A percentile compares a stretch with the other conserved stretches of the same genome.
Conservation (phyloP, 2,329 filamentous ascomycete species). For the Diaporthe vaccinii region DNA sequence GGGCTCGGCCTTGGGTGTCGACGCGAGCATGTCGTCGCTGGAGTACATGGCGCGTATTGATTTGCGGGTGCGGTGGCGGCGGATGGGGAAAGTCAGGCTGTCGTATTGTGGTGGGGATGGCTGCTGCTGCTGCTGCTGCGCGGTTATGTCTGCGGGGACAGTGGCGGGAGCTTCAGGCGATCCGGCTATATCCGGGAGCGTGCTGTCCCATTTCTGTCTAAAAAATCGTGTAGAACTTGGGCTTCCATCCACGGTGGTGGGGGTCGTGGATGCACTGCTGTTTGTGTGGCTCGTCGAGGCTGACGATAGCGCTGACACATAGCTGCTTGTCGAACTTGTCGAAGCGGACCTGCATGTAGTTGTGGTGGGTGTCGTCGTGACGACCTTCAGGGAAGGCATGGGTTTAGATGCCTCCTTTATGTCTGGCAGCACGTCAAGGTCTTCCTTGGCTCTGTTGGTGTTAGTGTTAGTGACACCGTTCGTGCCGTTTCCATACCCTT, state of each 20-base stretch:
- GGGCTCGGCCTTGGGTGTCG: not conserved
- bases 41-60: slow-evolving; percentile 33
- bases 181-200: not conserved
- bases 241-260: slow-evolving; percentile 35
- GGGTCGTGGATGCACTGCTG: slow-evolving; percentile 31
- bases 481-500: slow-evolving; percentile 68
- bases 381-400: not conserved
- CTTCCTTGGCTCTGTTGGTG: not conserved
- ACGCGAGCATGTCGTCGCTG: slow-evolving; percentile 38
- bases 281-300: slow-evolving; percentile 23
- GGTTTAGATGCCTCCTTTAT: not conserved
- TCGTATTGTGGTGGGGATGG: slow-evolving; percentile 2
- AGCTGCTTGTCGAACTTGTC: slow-evolving; percentile 37
- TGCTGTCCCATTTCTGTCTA: slow-evolving; percentile 32
- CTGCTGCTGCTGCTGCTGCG: not conserved
- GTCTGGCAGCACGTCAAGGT: not conserved
- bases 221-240: slow-evolving; percentile 20
- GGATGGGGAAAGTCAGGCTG: slow-evolving; percentile 1
- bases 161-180: not conserved
- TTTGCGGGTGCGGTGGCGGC: slow-evolving; percentile 14
- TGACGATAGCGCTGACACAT: slow-evolving; percentile 11
- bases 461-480: slow-evolving; percentile 52
- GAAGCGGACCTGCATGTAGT: slow-evolving; percentile 37
- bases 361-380: not conserved
- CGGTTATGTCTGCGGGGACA: not conserved